Base-by-base conservation (phyloP, 768 basidiomycete genomes). In the Tubosaeta sp. region DNA sequence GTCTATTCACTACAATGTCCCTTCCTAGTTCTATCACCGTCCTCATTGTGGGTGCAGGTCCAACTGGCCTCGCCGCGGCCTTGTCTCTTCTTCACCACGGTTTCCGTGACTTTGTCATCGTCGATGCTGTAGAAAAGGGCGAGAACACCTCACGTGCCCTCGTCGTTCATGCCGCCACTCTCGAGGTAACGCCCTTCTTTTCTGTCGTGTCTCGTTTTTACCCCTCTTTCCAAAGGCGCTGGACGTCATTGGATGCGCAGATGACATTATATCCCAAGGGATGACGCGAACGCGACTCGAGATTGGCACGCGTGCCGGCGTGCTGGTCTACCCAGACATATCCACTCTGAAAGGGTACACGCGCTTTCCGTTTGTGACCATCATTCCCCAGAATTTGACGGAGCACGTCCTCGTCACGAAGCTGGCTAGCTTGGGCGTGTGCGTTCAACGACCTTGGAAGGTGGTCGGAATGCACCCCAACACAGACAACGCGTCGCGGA, bases 31-130 rank as follows among this genome's bases (percentile, higher is more conserved):
- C 51, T 38, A 74, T 75, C 8, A 72, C 72, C 33, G 59, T 81
- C 39, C 73, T 82, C 48, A 71, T 82, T 26, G 74, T 82, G 16
- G 80, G 79, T 5, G 77, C 76, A 13, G 80, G 80, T 16, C 80
- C 80, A 9, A 62, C 71, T 0, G 80, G 80, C 22, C 72, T 82
- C 26, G 67, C 76, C 3, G 57, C 71, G 41, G 79, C 80, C 17
- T 56, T 80, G n/a, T 73, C 79, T 17, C 74, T 82, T 2, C 57
- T 69, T 14, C 65, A 74, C 9, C 68, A 76, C 13, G 74, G 75
- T 2, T 71, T 71, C 41, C 62, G 56, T 26, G 73, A 79, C 38
- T 56, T 82, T 62, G 55, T 73, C 16, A 65, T 80, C 11, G 75
- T 81, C 8, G 79, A 82, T 45, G 70, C 68, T 17, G 50, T 63